Evolutionary conservation across 148 eudicot genomes (phyloP), one percentile per base, ranked within the genome.

Genomic region (Fagopyrum homotropicum): DNA sequence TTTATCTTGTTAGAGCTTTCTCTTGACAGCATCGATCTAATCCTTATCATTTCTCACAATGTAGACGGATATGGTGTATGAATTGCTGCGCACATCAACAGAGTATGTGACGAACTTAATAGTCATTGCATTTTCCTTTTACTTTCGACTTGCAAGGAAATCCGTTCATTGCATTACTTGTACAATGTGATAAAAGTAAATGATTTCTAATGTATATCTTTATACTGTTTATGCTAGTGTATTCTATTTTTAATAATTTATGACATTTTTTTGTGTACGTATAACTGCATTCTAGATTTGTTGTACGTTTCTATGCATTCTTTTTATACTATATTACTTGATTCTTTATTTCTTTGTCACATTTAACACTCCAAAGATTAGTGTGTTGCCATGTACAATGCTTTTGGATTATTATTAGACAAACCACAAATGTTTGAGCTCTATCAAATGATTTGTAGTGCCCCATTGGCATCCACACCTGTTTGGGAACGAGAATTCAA

Each of bases 1-100:
- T 69, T 19, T 57, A 45, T 45, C 2, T 70, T 70, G 50, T 72
- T 10, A 19, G 35, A 72, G 55, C 30, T 46, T 72, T 72, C 55
- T 47, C 2, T 45, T 72, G 35, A 9, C 26, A 72, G 9, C 52
- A 17, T 19, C 55, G 40, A 68, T 68, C 40, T 72, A 17, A 46
- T 47, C 52, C 11, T 82, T 43, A 70, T 60, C 72, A 45, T 78
- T 69, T 79, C 55, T 82, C 60, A 64, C 77, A 83, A 70, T 83
- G 76, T 97, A 95, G 98, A 95, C 98, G 70, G 97, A 88, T 80
- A 95, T 95, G 98, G 98, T 95, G 66, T 95, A 95, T 81, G 98
- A 95, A 80, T 86, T 95, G 80, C 85, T 95, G 72, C 96, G 98
- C 73, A 95, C 98, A 70, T 90, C 98, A 61, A 95, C 98, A 80